These are phyloP conservation scores for Populus trichocarpa DNA, from an alignment of 441 rosid genomes.

Conservation along the genomic window DNA sequence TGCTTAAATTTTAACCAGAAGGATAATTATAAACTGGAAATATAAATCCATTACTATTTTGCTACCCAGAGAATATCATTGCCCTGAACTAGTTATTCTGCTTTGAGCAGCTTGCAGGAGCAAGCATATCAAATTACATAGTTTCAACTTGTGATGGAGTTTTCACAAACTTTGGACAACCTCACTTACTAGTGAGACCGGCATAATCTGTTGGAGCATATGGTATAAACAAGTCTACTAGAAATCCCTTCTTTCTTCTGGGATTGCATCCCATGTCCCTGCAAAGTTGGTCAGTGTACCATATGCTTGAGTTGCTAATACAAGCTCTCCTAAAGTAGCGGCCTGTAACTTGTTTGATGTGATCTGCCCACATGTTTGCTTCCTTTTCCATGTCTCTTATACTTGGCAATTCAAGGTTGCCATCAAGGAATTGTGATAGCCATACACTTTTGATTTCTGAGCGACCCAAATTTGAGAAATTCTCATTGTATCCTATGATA, in stretches of 20 bases:
- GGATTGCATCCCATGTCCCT: constrained; percentile 20
- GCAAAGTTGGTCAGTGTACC: constrained; percentile 22
- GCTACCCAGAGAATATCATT: neutral
- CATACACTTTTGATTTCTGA: constrained; percentile 15
- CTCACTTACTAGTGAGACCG: neutral
- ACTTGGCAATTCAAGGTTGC: constrained; percentile 8
- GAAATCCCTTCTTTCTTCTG: constrained; percentile 11
- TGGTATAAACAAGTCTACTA: constrained; percentile 13
- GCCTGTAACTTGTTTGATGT: neutral
- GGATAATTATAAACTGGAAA: too few species aligned
- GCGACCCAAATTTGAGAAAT: constrained; percentile 8
- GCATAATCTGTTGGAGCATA: constrained; percentile 20
- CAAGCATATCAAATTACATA: neutral
- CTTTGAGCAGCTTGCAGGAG: neutral
- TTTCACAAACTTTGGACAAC: neutral
- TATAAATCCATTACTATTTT: neutral
- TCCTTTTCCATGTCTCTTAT: constrained; percentile 18
- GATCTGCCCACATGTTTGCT: constrained; percentile 10
- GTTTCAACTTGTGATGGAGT: neutral
- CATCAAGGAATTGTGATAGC: constrained; percentile 10
- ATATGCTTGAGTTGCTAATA: constrained; percentile 3
- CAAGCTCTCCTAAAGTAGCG: constrained; percentile 7
- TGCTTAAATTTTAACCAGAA: too few species aligned
- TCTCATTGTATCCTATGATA: constrained; percentile 20
- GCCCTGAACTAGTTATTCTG: too few species aligned